Base-by-base conservation (phyloP, 768 basidiomycete genomes). In the Russula sp. region DNA sequence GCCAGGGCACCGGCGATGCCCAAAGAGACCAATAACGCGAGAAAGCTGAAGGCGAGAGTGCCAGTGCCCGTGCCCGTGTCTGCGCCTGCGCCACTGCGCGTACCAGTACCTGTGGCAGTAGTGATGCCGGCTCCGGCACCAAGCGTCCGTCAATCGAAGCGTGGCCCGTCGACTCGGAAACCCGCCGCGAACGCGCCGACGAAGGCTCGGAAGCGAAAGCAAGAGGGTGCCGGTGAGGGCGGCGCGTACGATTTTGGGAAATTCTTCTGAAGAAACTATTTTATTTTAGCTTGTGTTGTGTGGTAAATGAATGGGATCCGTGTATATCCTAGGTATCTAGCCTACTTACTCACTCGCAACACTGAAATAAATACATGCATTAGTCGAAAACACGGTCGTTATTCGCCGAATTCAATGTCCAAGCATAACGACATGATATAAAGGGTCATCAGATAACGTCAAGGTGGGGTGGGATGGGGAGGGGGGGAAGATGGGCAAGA, bases 161-260 rank as follows among this genome's bases (percentile, higher is more conserved):
- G 11, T 22, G 11, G 8, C 6, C 10, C 20, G 34, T 14, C 49
- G 48, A 31, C 48, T 8, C 53, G 53, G 34, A 55, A 48, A 62
- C 70, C 76, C 70, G 73, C 73, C 18, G 77, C 77, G 13, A 79
- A 78, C 56, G 71, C 73, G 27, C 69, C 76, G n/a, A 64, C 71
- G 51, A 10, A 22, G n/a, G 62, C 40, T 27, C 40, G n/a, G 42
- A 11, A 18, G 11, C 20, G 37, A 31, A 72, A 74, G 60, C 73
- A 69, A 16, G 60, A 65, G 8, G 59, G 34, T 48, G 31, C 63
- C 2, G 68, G 54, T 6, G 61, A 50, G 59, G 75, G 72, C 49
- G 75, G 79, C 69, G 79, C 77, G 34, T 87, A 86, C 70, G 81
- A 84, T 70, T 87, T 87, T 70, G 76, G 76, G 42, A 78, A 79